Evolutionary conservation across 2,329 filamentous ascomycete genomes (phyloP).

Genomic region (Sclerotinia trifoliorum): DNA sequence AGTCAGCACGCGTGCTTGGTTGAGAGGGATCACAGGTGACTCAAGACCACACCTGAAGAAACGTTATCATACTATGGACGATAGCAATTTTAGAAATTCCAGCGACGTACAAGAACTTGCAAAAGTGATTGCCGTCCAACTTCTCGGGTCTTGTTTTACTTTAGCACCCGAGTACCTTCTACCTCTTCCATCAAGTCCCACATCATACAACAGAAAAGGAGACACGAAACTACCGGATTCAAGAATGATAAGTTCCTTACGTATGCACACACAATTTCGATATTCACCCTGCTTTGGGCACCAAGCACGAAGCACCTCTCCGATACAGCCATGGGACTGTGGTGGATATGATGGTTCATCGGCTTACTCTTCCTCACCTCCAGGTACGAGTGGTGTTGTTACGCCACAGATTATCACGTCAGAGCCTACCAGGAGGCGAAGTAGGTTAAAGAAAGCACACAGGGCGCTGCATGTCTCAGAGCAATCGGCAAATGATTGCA

Average conservation of each 20-base stretch:
- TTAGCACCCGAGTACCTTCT: constrained; percentile 32
- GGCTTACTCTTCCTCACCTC: constrained; percentile 20
- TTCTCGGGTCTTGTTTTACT: constrained; percentile 39
- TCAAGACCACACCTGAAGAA: constrained; percentile 23
- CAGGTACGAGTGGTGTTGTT: constrained; percentile 15
- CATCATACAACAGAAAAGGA: constrained; percentile 21
- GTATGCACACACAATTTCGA: constrained; percentile 39
- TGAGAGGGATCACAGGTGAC: constrained; percentile 1
- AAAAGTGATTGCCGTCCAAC: constrained; percentile 37
- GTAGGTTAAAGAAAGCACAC: constrained; percentile 20
- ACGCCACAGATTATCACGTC: constrained; percentile 23
- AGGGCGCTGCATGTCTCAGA: constrained; percentile 26
- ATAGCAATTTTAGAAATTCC: constrained; percentile 31
- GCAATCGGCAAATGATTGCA: constrained; percentile 19
- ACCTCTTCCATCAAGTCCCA: constrained; percentile 8
- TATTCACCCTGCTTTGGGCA: constrained; percentile 40
- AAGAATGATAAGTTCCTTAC: constrained; percentile 38
- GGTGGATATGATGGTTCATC: constrained; percentile 29
- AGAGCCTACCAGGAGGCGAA: constrained; percentile 9
- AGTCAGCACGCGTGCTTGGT: constrained; percentile 25
- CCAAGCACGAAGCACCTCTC: constrained; percentile 37
- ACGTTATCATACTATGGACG: constrained; percentile 31
- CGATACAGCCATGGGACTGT: constrained; percentile 31
- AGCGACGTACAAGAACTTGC: constrained; percentile 34
- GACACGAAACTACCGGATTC: constrained; percentile 28